Conservation (phyloP, 345 rosid species). For the Ricinus communis region DNA sequence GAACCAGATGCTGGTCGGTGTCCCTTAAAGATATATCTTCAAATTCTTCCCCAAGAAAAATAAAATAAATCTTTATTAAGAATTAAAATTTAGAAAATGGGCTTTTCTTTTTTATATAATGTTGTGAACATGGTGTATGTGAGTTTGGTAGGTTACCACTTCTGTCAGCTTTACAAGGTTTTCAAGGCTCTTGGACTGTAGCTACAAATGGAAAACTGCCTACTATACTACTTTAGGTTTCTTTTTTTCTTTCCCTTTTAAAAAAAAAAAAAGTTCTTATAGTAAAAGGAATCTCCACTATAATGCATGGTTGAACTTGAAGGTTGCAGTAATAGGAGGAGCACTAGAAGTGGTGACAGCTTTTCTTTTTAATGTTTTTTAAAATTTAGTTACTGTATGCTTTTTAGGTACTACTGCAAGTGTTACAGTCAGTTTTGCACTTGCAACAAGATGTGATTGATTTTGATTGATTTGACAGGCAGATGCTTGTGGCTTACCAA, state of each 20-base stretch:
- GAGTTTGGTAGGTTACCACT: slow-evolving; percentile 40
- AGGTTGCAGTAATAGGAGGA: too few relatives aligned
- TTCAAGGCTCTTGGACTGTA: slow-evolving; percentile 38
- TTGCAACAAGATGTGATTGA: not conserved
- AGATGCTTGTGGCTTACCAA: not conserved
- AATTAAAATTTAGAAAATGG: not conserved
- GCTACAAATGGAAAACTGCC: slow-evolving; percentile 61
- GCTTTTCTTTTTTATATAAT: too few relatives aligned
- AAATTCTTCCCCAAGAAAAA: not conserved
- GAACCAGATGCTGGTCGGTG: slow-evolving; percentile 52
- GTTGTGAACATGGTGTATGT: slow-evolving; percentile 5
- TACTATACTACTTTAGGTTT: slow-evolving; percentile 13
- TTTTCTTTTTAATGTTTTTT: not conserved
- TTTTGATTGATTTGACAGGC: slow-evolving; percentile 11
- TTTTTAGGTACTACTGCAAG: not conserved
- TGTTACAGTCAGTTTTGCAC: not conserved
- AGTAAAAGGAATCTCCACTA: slow-evolving; percentile 43
- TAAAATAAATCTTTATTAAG: not conserved
- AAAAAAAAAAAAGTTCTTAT: slow-evolving; percentile 5
- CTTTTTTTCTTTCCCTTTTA: too few relatives aligned
- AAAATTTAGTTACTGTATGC: not conserved
- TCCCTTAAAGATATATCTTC: slow-evolving; percentile 20
- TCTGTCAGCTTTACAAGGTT: slow-evolving; percentile 41
- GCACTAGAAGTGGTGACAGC: not conserved
- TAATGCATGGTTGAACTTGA: not conserved